Evolutionary conservation across 352 stramenopile genomes (phyloP), one percentile per base, ranked within the genome.

Genomic region (Pythium dissotocum): DNA sequence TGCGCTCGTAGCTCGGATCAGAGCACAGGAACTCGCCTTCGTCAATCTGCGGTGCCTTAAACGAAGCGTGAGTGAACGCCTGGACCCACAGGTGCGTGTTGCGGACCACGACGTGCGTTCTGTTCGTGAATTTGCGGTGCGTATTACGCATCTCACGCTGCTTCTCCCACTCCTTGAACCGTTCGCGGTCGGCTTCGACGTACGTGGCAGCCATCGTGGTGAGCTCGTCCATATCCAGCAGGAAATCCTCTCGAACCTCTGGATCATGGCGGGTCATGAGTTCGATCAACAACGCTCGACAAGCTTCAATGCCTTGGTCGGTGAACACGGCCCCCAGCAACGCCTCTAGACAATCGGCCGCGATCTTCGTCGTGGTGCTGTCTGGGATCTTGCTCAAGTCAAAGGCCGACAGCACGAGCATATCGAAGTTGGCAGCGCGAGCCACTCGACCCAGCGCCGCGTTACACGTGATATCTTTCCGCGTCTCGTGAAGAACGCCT

Each of bases 321-420:
- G 86, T 89, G 71, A 89, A 94, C 10, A 96, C 77, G 4, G 88
- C 87, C 2, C 88, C 88, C 8, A 95, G 58, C 35, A 96, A 58
- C 8, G 88, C 88, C 62, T 95, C 86, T 35, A 96, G 87, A 57
- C 85, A 95, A 63, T 96, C 87, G 0, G 87, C 88, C 2, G 83
- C 79, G 36, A 96, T 94, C 74, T 94, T 95, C 12, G 69, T 70
- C 65, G 78, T 93, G 30, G 70, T 67, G 3, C 88, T 72, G 48
- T 81, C 75, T 9, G 85, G 70, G 10, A 92, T 63, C 46, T 78
- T 84, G 0, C 64, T 38, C 24, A 91, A 68, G 36, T 94, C 79
- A 44, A 91, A 94, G 14, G 88, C 87, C 12, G 65, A 88, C 32
- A 95, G 71, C 32, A 96, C 64, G 9, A 96, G 73, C 24, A 72